Percentiles rank a stretch among this genome's conserved stretches.
Conservation (phyloP, 2,329 filamentous ascomycete species). For the Alternaria solani region DNA sequence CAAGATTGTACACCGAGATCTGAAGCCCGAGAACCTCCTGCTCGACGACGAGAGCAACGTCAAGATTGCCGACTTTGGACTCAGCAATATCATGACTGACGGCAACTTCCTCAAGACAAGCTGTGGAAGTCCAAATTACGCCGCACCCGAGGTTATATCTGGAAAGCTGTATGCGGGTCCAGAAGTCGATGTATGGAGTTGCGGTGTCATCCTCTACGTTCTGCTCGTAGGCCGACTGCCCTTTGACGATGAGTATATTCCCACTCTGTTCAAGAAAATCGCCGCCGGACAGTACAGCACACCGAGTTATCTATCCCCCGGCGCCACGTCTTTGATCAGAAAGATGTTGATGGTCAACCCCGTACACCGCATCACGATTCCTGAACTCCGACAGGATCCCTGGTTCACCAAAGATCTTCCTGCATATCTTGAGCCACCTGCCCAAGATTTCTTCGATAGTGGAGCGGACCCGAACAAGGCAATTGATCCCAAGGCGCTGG, state of each 20-base stretch:
- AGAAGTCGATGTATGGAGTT: constrained; percentile 98
- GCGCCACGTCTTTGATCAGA: constrained; percentile 82
- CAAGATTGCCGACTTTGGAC: constrained; percentile 98
- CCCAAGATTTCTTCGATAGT: constrained; percentile 91
- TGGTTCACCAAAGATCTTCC: constrained; percentile 93
- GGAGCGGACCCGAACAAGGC: constrained; percentile 93
- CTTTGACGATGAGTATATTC: constrained; percentile 98
- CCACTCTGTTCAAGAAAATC: constrained; percentile 97
- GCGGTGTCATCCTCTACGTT: constrained; percentile 82
- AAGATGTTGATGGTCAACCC: constrained; percentile 96
- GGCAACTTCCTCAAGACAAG: constrained; percentile 99
- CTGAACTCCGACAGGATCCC: constrained; percentile 89
- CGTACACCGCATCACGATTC: constrained; percentile 90
- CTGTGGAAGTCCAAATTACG: constrained; percentile 97
- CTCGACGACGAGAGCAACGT: constrained; percentile 96
- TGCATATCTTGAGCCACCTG: constrained; percentile 83
- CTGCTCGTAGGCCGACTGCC: constrained; percentile 75
- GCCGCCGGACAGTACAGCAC: constrained; percentile 92
- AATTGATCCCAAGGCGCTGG: constrained; percentile 83
- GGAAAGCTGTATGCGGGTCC: constrained; percentile 97
- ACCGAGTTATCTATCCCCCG: constrained; percentile 87
- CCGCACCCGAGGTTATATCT: constrained; percentile 95
- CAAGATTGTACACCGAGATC: constrained; percentile 96
- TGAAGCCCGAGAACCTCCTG: constrained; percentile 96
- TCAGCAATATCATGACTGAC: constrained; percentile 99